Evolutionary conservation across 164 flowering plant species (phyloP), one percentile per base, ranked within the genome.

Genomic region (Santalum album): DNA sequence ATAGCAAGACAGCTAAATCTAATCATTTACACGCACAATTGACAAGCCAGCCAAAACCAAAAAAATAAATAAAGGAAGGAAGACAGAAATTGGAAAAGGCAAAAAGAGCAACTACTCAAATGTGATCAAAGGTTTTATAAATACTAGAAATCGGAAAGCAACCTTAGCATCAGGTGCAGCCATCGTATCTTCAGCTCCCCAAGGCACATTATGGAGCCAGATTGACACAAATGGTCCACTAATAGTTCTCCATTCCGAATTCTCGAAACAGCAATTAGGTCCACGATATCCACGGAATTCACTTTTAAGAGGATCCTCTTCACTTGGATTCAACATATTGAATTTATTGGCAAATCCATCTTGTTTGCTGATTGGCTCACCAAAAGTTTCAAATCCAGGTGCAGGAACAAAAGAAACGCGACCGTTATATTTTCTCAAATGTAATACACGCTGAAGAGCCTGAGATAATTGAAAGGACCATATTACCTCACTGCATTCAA

Each of bases 191-290:
- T 87, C 92, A 72, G 65, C 66, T 7, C 81, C 96, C 99, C 97
- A 92, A 36, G 96, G 92, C 23, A 94, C 99, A 73, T 94, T 94
- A 50, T 87, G 99, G 64, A 94, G 90, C 97, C 97, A 94, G 55
- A 90, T 67, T 22, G 90, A 87, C 71, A 94, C 65, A 73, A 94
- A 94, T 18, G 99, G 99, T 36, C 99, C 97, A 43, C 71, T 58
- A 58, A 87, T 66, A 35, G 75, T 71, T 60, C 88, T 76, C 99
- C 99, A 92, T 2, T 78, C 74, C 51, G 60, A 58, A 49, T 66
- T 59, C 53, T 77, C 77, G 27, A 65, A 58, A 57, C 65, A 62
- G 42, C 67, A 19, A 42, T 53, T 24, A 50, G 92, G 83, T 53
- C 91, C 92, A n/a, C 40, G 71, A 55, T 87, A 90, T 49, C 86